Base-by-base conservation (phyloP, 163 green algal genomes). In the Picocystis sp. region DNA sequence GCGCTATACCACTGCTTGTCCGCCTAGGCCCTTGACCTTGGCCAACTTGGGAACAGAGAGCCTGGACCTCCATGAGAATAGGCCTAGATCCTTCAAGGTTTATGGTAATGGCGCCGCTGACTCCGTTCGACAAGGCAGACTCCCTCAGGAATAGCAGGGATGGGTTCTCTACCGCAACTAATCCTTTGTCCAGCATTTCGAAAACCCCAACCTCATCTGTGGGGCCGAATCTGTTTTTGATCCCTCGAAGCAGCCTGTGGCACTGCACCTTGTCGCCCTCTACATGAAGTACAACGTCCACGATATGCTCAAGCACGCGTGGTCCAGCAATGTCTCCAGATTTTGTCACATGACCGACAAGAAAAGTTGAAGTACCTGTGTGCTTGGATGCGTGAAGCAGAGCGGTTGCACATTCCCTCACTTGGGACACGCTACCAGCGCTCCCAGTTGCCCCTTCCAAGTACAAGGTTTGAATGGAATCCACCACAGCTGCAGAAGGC, bases 381-480 rank as follows among this genome's bases (percentile, higher is more conserved):
- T 65, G 50, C 67, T 92, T 93, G 41, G 81, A 83, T 19, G 83
- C 66, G 2, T 80, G 79, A 45, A 92, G 58, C 43, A 93, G 65
- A 22, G 75, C 73, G 29, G 72, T 73, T 22, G 82, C 78, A 56
- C 81, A 92, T 62, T 93, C 81, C 1, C 77, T 64, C 47, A 94
- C 78, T 71, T 86, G 78, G 11, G 59, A 76, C 15, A 89, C 66
- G 49, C 66, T 79, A 22, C 83, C 83, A 2, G 80, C 67, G 13
- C 50, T 67, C 17, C 75, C 75, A 13, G 67, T 75, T 3, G 79
- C 71, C 23, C 81, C 73, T n/a, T 82, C 71, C 12, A 92, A 59
- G 50, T 87, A 90, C 12, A 98, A 79, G 0, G 89, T 96, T 64
- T 97, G 84, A 45, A 98, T 93, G 42, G 71, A 88, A 70, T 98